phyloP scores from a whole-genome alignment of 768 basidiomycete species.

The Tylopilus balloui region DNA sequence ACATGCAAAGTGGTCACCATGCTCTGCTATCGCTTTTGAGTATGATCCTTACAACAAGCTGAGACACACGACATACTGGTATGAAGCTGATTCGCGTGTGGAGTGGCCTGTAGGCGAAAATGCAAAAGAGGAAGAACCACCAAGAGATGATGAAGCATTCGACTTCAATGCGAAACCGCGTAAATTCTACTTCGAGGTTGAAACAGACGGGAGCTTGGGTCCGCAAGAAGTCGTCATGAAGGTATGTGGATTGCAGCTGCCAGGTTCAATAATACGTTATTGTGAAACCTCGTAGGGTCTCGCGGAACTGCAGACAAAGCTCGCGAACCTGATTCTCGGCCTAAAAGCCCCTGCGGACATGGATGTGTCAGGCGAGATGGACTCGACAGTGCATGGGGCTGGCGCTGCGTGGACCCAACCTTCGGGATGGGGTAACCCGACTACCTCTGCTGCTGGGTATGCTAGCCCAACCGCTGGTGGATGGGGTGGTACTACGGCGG shows the following conservation, averaged over 20 bases:
- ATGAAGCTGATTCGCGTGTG: slow-evolving; percentile 67
- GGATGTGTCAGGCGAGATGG: slow-evolving; percentile 43
- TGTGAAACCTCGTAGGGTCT: slow-evolving; percentile 51
- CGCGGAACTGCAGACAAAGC: slow-evolving; percentile 71
- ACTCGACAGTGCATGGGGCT: slow-evolving; percentile 26
- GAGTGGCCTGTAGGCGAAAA: slow-evolving; percentile 95
- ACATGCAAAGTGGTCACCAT: slow-evolving; percentile 98
- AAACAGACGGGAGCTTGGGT: slow-evolving; percentile 85
- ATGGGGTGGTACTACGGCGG: slow-evolving; percentile 23
- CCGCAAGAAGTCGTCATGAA: slow-evolving; percentile 89
- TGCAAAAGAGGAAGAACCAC: slow-evolving; percentile 76
- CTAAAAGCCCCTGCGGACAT: slow-evolving; percentile 61
- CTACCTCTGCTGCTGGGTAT: slow-evolving; percentile 30
- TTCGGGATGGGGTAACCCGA: slow-evolving; percentile 26
- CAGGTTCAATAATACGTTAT: not conserved
- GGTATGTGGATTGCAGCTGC: slow-evolving; percentile 37
- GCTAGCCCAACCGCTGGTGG: slow-evolving; percentile 30
- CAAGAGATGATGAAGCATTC: slow-evolving; percentile 76
- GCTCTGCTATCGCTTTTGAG: slow-evolving; percentile 92
- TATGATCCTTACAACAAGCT: slow-evolving; percentile 98
- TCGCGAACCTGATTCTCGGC: slow-evolving; percentile 74
- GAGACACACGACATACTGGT: slow-evolving; percentile 95
- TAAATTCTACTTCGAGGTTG: slow-evolving; percentile 92
- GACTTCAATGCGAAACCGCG: slow-evolving; percentile 85
- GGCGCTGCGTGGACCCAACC: slow-evolving; percentile 21